These are phyloP conservation scores for Avena insularis DNA, from an alignment of 176 grass and related monocot species.

Conservation along the genomic window DNA sequence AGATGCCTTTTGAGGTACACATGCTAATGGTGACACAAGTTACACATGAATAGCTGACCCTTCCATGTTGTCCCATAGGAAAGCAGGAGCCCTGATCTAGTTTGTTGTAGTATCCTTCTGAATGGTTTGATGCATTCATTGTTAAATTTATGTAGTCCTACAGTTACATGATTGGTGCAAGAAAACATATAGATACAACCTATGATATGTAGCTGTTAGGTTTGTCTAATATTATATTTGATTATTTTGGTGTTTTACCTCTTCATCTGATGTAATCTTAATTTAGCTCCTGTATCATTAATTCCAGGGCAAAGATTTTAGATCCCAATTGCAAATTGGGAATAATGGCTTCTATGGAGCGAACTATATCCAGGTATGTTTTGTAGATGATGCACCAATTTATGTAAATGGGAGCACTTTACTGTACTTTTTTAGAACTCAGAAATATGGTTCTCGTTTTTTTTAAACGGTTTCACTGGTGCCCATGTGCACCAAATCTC, in stretches of 20 bases:
- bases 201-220: not conserved
- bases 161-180: not conserved
- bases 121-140: not conserved
- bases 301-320: conserved; percentile 75
- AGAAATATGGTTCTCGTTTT: no score
- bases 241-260: not conserved
- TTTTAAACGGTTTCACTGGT: no score
- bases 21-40: conserved; percentile 24
- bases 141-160: not conserved
- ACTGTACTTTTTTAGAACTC: not conserved
- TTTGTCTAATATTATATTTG: conserved; percentile 13
- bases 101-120: not conserved
- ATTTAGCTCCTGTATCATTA: conserved; percentile 2
- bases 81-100: not conserved
- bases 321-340: conserved; percentile 65
- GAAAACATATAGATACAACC: conserved; percentile 21
- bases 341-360: conserved; percentile 70
- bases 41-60: not conserved
- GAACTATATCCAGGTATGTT: conserved; percentile 84
- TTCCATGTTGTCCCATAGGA: not conserved
- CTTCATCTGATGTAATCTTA: not conserved
- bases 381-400: not conserved
- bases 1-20: not conserved
- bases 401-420: not conserved
- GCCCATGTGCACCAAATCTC: no score